phyloP scores from a whole-genome alignment of 2,329 filamentous ascomycete species.

The Didymella keratinophila region DNA sequence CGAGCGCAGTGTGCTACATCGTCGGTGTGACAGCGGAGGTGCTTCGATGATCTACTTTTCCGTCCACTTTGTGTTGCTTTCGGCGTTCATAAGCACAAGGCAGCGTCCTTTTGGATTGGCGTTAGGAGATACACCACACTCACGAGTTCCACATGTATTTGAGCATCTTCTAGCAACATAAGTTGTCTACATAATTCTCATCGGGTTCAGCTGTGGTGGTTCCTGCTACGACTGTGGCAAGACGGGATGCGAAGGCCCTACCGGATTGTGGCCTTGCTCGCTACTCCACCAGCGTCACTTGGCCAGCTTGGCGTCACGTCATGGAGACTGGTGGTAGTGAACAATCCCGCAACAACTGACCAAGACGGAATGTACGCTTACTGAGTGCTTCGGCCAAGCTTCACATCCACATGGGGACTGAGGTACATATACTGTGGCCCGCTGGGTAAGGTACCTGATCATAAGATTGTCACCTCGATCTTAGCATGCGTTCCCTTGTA shows the following conservation, averaged over 20 bases:
- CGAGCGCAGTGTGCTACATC: slow-evolving; percentile 41
- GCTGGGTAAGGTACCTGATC: too few species aligned
- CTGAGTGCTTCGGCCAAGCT: neutral
- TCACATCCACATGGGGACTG: too few species aligned
- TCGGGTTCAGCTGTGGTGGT: too few species aligned
- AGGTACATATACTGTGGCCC: too few species aligned
- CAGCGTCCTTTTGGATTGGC: neutral
- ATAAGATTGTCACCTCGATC: too few species aligned
- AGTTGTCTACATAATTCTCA: too few species aligned
- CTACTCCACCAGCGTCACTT: neutral
- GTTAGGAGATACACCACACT: slow-evolving; percentile 13
- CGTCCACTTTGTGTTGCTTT: neutral
- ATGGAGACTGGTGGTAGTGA: neutral
- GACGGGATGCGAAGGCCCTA: neutral
- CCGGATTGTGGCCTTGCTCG: too few species aligned
- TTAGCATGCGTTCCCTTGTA: too few species aligned
- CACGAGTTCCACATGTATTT: neutral
- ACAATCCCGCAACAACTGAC: neutral
- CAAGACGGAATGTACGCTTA: too few species aligned
- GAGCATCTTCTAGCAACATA: neutral
- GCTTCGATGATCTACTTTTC: slow-evolving; percentile 3
- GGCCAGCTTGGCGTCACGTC: neutral
- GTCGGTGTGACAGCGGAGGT: slow-evolving; percentile 44
- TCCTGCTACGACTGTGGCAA: neutral
- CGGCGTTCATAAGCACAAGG: neutral